Base-by-base conservation (phyloP, 768 basidiomycete species). In the Lactifluus hygrophoroides region DNA sequence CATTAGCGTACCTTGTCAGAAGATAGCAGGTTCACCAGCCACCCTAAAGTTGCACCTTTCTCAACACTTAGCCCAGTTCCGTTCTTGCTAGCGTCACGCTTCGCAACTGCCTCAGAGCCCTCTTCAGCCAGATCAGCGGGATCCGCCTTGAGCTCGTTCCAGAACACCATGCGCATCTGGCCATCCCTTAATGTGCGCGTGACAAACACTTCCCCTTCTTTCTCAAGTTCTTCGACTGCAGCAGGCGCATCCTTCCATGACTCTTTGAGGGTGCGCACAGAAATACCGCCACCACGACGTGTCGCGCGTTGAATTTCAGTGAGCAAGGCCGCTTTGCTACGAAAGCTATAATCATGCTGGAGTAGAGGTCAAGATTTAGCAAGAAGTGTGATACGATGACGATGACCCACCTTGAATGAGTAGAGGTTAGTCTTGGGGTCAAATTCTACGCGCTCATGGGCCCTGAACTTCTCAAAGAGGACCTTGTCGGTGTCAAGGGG, bases 161-260 rank as follows among this genome's bases (percentile, higher is more conserved):
- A 93, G 65, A 91, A 92, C 1, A 91, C 90, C 82, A 88, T 86
- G 51, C 85, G 79, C 67, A 88, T 73, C 64, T 89, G 85, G 0
- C 86, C 86, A 65, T 94, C 90, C 68, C 91, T 94, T 48, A 80
- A 73, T 0, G 89, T 89, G 45, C 92, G 79, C 17, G 88, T 94
- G n/a, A 92, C 88, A 40, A 93, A 77, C 1, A 93, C 89, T 56
- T 92, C 88, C 0, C 90, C 91, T 65, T 90, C 87, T 67, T 87
- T 81, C 69, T 92, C 90, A n/a, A 94, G 76, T 70, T 94, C 90
- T 67, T 93, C 90, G 44, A 94, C 85, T 0, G 88, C 89, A 44
- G 77, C 73, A 1, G 86, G 85, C 0, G 92, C 88, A 64, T 90
- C 88, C 65, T 90, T 88, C 91, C 93, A 96, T 14, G 88, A 86